Percentiles rank a stretch among this genome's conserved stretches.
Evolutionary conservation across 768 basidiomycete genomes (phyloP).

Genomic region (Pholiota molesta): DNA sequence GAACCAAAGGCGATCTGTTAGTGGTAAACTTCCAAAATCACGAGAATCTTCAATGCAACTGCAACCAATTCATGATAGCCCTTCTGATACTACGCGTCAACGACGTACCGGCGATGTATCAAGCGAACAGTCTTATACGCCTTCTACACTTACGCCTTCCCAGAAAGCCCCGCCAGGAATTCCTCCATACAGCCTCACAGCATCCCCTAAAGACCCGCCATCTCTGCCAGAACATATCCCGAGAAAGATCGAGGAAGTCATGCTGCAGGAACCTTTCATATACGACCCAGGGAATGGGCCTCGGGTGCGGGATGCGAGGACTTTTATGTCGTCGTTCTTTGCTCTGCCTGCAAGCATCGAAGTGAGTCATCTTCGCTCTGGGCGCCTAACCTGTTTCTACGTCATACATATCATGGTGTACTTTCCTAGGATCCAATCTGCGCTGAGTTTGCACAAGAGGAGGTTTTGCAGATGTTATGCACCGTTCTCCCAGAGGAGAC

Average conservation of each 20-base stretch:
- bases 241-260: conserved; percentile 21
- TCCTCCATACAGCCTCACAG: neutral
- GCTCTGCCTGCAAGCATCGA: conserved; percentile 65
- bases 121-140: conserved; percentile 21
- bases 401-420: neutral
- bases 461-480: conserved; percentile 72
- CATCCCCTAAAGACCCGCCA: conserved; percentile 7
- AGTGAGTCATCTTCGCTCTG: conserved; percentile 25
- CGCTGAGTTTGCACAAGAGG: conserved; percentile 77
- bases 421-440: conserved; percentile 57
- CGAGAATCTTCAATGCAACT: neutral
- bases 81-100: neutral
- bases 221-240: conserved; percentile 14
- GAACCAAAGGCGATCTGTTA: conserved; percentile 6
- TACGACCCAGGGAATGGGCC: conserved; percentile 81
- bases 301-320: conserved; percentile 66
- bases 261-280: conserved; percentile 60
- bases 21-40: neutral
- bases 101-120: conserved; percentile 8
- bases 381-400: neutral
- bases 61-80: neutral
- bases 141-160: conserved; percentile 23
- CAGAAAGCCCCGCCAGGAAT: conserved; percentile 21
- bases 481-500: conserved; percentile 72
- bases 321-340: conserved; percentile 71